A percentile compares a stretch with the other conserved stretches of the same genome.
These are phyloP conservation scores for Arabidopsis suecica DNA, from an alignment of 345 rosid species.

Conservation along the genomic window DNA sequence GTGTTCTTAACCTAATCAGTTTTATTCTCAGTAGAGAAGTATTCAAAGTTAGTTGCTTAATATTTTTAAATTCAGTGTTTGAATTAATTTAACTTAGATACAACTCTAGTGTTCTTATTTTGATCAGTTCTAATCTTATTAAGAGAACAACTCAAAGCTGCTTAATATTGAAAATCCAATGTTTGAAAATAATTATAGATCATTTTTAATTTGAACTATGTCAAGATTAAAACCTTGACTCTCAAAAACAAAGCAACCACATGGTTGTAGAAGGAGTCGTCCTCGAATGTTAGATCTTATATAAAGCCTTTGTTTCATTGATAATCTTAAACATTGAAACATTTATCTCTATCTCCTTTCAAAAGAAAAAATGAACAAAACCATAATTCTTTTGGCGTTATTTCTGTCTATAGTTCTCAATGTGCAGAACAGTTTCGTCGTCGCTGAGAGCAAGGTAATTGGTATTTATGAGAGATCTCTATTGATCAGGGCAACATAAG, in stretches of 20 bases:
- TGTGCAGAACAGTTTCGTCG: constrained; percentile 1
- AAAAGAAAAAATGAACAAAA: neutral
- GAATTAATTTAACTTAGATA: neutral
- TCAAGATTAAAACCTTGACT: neutral
- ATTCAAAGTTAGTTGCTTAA: neutral
- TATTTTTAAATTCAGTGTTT: neutral
- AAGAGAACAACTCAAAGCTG: neutral
- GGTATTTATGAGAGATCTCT: neutral
- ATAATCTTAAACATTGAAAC: neutral
- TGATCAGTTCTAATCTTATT: neutral
- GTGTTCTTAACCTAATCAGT: neutral
- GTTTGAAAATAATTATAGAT: neutral
- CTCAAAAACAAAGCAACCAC: neutral
- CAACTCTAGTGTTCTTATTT: neutral
- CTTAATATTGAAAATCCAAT: neutral
- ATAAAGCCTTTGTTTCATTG: constrained; percentile 5
- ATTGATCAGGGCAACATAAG: constrained; percentile 7
- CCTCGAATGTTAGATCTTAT: neutral
- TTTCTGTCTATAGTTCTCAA: neutral
- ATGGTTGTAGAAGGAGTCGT: neutral
- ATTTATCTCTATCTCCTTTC: neutral
- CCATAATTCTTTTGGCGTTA: neutral
- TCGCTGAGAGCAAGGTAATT: constrained; percentile 12
- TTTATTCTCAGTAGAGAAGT: neutral
- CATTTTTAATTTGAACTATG: neutral